A percentile compares a stretch with the other conserved stretches of the same genome.
Evolutionary conservation across 768 basidiomycete species (phyloP).

Genomic region (Multifurca ochricompacta): DNA sequence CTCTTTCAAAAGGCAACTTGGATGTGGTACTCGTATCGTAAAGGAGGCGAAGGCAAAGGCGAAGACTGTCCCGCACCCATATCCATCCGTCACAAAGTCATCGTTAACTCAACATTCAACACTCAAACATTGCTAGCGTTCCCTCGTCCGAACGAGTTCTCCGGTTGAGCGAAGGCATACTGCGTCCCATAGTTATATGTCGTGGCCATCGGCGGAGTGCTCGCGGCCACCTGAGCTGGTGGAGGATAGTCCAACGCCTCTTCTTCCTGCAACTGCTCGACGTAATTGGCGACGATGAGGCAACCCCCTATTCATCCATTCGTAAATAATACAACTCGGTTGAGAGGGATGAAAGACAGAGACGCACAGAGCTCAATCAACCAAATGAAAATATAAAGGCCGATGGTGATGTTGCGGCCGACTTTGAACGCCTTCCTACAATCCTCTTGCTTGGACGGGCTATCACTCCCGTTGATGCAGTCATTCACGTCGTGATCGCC

Average conservation of each 20-base stretch:
- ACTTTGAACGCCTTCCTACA: slow-evolving; percentile 38
- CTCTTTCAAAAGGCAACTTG: background rate
- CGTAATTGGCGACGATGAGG: slow-evolving; percentile 45
- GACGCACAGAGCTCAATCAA: slow-evolving; percentile 47
- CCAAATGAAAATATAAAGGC: slow-evolving; percentile 44
- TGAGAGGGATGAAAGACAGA: background rate
- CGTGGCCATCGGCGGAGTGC: slow-evolving; percentile 9
- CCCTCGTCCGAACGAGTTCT: background rate
- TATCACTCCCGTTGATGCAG: slow-evolving; percentile 32
- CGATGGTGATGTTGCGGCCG: slow-evolving; percentile 37
- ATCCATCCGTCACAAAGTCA: background rate
- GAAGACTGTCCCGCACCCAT: background rate
- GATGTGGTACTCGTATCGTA: background rate
- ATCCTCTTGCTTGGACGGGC: slow-evolving; percentile 28
- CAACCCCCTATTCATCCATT: slow-evolving; percentile 35
- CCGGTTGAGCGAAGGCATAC: slow-evolving; percentile 3
- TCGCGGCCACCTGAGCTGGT: slow-evolving; percentile 5
- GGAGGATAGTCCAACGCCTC: slow-evolving; percentile 21
- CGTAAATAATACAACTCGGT: background rate
- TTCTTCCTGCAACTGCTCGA: slow-evolving; percentile 47
- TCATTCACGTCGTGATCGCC: slow-evolving; percentile 30
- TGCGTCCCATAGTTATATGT: slow-evolving; percentile 12
- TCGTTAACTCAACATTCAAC: background rate
- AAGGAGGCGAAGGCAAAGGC: too few species aligned
- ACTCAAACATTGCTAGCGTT: background rate